Conservation (phyloP, 2,329 filamentous ascomycete species). For the Fusarium robinianum region DNA sequence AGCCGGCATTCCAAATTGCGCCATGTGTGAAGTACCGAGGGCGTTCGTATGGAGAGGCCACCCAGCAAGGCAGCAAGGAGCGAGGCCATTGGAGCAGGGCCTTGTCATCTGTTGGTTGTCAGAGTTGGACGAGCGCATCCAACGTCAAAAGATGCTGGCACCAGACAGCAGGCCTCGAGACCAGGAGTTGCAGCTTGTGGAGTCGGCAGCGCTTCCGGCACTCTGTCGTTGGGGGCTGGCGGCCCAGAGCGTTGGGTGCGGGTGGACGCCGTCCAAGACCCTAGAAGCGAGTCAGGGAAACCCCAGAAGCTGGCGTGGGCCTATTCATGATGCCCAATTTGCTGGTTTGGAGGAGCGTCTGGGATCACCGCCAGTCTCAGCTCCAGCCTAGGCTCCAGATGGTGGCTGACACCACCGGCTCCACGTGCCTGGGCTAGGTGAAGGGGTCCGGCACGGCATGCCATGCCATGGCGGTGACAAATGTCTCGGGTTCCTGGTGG, state of each 20-base stretch:
- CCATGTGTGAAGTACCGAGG: slow-evolving; percentile 24
- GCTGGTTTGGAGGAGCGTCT: slow-evolving; percentile 21
- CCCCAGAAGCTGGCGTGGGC: slow-evolving; percentile 18
- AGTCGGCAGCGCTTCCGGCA: slow-evolving; percentile 40
- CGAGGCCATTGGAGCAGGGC: slow-evolving; percentile 21
- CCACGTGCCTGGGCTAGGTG: slow-evolving; percentile 30
- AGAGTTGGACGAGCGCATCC: slow-evolving; percentile 10
- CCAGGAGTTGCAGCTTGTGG: slow-evolving; percentile 33
- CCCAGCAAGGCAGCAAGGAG: slow-evolving; percentile 19
- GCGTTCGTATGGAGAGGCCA: slow-evolving; percentile 16
- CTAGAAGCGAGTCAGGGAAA: slow-evolving; percentile 33
- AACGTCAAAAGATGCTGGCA: slow-evolving; percentile 21
- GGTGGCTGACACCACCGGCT: slow-evolving; percentile 31
- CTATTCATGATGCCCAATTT: slow-evolving; percentile 29
- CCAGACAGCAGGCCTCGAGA: slow-evolving; percentile 6
- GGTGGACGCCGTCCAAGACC: slow-evolving; percentile 29
- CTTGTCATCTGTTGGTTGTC: too few relatives aligned
- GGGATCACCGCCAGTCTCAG: slow-evolving; percentile 38
- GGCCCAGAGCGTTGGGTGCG: slow-evolving; percentile 37
- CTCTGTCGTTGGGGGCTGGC: slow-evolving; percentile 37
- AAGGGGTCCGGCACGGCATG: slow-evolving; percentile 26
- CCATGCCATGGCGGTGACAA: slow-evolving; percentile 32
- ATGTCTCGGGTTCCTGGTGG: slow-evolving; percentile 38
- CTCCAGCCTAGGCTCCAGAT: slow-evolving; percentile 23
- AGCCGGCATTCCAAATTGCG: slow-evolving; percentile 22